Evolutionary conservation across 1,139 yeast genomes (phyloP), one percentile per base, ranked within the genome.

Genomic region (Tardiomyces blankii): DNA sequence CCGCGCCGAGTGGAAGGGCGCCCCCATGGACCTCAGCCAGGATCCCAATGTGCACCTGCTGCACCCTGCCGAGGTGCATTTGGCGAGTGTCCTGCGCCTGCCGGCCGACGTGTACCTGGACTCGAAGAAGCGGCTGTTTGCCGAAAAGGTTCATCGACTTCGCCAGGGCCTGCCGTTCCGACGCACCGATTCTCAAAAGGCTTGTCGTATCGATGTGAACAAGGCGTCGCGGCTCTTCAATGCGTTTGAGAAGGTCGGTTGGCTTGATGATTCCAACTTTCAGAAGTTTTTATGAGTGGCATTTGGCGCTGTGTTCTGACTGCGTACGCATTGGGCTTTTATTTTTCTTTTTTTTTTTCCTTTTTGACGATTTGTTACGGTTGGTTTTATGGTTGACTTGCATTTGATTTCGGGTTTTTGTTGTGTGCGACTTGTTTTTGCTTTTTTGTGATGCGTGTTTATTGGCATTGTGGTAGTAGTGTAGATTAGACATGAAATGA

Each of bases 1-100:
- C 56, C 82, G 82, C 60, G 85, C 94, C 42, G 97, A 89, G 61
- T 91, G 98, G 98, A 89, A 89, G 68, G 97, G 97, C 11, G 94
- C 88, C 57, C 95, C 96, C 40, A 87, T 91, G 96, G 94, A 86
- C 63, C 73, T 91, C 50, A 72, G 82, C 13, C 60, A 65, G 39
- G 97, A 91, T 64, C 94, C 95, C 23, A 73, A 85, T 54, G 65
- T 74, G 46, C 68, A 69, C 44, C 74, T 80, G 56, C 71, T 91
- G 53, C 96, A 89, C 63, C 96, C 96, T 0, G 95, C 96, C 2
- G 98, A 91, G 66, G 73, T 82, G n/a, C 72, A 76, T 41, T 71
- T 91, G 51, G 97, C 97, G 3, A 82, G 94, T 18, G 82, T 82
- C n/a, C 72, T 91, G 59, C 74, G 97, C 61, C 72, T 91, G 53